Base-by-base conservation (phyloP, 1,139 yeast genomes). In the Tardiomyces blankii region DNA sequence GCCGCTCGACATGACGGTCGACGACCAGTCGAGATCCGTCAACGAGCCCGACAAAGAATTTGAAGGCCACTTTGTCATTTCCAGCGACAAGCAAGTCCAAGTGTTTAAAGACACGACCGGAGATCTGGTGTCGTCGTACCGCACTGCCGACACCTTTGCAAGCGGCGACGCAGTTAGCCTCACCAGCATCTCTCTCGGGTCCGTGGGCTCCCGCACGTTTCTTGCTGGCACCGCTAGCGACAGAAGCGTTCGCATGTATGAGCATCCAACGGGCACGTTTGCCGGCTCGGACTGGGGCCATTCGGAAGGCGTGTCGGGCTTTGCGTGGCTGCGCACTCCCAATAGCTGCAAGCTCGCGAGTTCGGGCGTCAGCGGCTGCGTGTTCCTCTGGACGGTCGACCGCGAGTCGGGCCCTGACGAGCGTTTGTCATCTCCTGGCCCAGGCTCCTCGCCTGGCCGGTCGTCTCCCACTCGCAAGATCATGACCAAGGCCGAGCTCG, bases 241-340 rank as follows among this genome's bases (percentile, higher is more conserved):
- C 57, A 78, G 77, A 57, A 75, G 84, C 19, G 61, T 82, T 4
- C 62, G 84, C 25, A 57, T 70, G 1, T 78, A 74, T 54, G 68
- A 68, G 40, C 73, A 70, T 49, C 48, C 55, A 0, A 65, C 67
- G 4, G 83, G 82, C 0, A 69, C 63, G 42, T 68, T 69, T 9
- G 42, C 76, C 12, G 69, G 75, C 12, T 67, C 72, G 0, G 74
- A 68, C 38, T 81, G 83, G 82, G 89, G 84, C 0, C 87, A 80
- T 53, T 76, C 81, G 52, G 86, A 79, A 42, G 63, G 73, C 1
- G 68, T 79, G 7, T 56, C 74, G 3, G 74, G 75, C 0, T 53
- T 81, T 13, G 53, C 64, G 1, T 53, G 59, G 53, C 43, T 58
- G 16, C 18, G 35, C 4, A 5, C 35, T 13, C 9, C 35, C 3